These are phyloP conservation scores for Verticillium alfalfae DNA, from an alignment of 2,329 filamentous ascomycete genomes.

Conservation along the genomic window DNA sequence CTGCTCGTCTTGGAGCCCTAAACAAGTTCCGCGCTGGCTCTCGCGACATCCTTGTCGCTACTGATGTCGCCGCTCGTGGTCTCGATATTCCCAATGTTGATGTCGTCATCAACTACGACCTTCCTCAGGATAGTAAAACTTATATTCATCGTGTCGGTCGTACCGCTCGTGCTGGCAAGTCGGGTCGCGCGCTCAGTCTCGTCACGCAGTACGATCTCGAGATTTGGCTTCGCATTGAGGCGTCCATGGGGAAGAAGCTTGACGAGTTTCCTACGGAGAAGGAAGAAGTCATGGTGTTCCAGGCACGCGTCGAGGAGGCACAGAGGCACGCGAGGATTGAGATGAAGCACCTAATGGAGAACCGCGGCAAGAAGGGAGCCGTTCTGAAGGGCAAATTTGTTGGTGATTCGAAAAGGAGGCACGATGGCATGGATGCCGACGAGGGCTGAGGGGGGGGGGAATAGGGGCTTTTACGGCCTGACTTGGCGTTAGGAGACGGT, in stretches of 20 bases:
- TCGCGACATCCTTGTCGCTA: constrained; percentile 85
- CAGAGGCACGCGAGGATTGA: constrained; percentile 73
- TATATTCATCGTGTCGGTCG: constrained; percentile 88
- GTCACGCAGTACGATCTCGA: constrained; percentile 87
- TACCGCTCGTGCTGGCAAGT: constrained; percentile 81
- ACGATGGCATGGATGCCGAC: constrained; percentile 68
- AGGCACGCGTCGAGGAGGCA: constrained; percentile 72
- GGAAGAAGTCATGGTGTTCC: constrained; percentile 82
- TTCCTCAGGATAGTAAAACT: constrained; percentile 81
- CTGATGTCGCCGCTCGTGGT: constrained; percentile 89
- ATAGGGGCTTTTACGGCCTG: background rate
- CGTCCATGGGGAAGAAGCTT: constrained; percentile 73
- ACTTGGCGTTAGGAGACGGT: background rate
- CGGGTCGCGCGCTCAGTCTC: constrained; percentile 72
- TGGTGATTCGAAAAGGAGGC: constrained; percentile 32
- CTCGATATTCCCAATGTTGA: constrained; percentile 92
- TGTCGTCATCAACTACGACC: constrained; percentile 78
- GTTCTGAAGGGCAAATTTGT: constrained; percentile 41
- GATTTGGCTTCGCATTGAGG: constrained; percentile 75
- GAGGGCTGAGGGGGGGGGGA: constrained; percentile 47
- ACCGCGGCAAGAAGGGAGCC: constrained; percentile 51
- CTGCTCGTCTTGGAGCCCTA: constrained; percentile 76
- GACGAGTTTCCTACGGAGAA: constrained; percentile 64
- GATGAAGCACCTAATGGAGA: constrained; percentile 76
- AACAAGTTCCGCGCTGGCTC: constrained; percentile 81